These are phyloP conservation scores for Claviceps digitariae DNA, from an alignment of 2,329 filamentous ascomycete species.

Conservation along the genomic window DNA sequence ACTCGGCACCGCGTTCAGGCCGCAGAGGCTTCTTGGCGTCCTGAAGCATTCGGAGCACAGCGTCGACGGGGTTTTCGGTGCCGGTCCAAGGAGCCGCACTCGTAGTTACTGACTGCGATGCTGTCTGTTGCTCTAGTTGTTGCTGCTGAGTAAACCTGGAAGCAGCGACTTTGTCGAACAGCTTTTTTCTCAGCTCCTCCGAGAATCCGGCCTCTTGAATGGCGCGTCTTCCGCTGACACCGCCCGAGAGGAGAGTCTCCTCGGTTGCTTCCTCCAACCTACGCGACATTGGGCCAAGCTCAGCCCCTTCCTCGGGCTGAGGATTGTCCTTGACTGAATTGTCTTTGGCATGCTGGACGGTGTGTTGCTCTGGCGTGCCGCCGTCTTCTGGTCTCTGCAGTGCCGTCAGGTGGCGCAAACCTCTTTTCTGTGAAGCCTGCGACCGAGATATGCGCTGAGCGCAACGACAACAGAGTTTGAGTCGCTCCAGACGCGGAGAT, in stretches of 20 bases:
- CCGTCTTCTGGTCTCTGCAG: neutral
- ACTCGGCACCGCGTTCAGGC: constrained; percentile 32
- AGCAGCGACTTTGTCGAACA: constrained; percentile 42
- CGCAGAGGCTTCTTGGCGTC: constrained; percentile 62
- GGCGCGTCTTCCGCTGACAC: constrained; percentile 43
- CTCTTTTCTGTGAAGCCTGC: neutral
- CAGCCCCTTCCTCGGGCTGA: neutral
- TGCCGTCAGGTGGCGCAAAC: neutral
- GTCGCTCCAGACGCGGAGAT: neutral
- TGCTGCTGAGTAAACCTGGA: constrained; percentile 41
- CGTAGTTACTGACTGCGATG: neutral
- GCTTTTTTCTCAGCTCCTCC: constrained; percentile 44
- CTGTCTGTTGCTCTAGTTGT: constrained; percentile 21
- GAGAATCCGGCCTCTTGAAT: constrained; percentile 51
- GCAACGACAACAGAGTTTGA: neutral
- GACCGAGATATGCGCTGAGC: neutral
- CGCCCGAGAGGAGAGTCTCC: constrained; percentile 44
- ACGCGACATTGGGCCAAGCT: constrained; percentile 36
- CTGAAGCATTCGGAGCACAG: constrained; percentile 71
- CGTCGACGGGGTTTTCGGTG: constrained; percentile 58
- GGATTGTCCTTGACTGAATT: neutral
- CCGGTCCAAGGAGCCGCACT: constrained; percentile 61
- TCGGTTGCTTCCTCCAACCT: constrained; percentile 50
- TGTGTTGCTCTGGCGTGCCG: neutral
- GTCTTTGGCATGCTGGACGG: neutral